Evolutionary conservation across 805 yeast genomes (phyloP).

Genomic region (Lipomyces chichibuensis): DNA sequence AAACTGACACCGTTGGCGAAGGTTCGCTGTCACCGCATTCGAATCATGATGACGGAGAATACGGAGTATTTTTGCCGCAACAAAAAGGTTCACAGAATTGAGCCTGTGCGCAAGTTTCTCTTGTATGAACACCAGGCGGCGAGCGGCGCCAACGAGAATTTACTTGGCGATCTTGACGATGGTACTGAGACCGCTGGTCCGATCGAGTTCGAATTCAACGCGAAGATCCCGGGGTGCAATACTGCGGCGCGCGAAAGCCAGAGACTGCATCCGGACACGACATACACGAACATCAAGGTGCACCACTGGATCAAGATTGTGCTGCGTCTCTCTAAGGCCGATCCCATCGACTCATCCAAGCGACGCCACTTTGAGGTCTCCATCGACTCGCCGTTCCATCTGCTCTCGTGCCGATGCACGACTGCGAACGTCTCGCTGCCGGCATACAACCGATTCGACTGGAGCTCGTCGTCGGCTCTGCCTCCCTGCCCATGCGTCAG

Average conservation of each 20-base stretch:
- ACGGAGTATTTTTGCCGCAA: slow-evolving; percentile 85
- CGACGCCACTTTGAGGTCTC: slow-evolving; percentile 92
- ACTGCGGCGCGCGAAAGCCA: slow-evolving; percentile 18
- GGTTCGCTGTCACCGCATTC: slow-evolving; percentile 79
- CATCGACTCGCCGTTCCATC: slow-evolving; percentile 91
- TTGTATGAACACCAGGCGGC: slow-evolving; percentile 78
- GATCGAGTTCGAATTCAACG: slow-evolving; percentile 80
- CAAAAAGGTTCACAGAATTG: slow-evolving; percentile 87
- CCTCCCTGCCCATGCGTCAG: slow-evolving; percentile 35
- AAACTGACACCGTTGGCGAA: slow-evolving; percentile 85
- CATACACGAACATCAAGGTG: slow-evolving; percentile 74
- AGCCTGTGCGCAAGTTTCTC: slow-evolving; percentile 80
- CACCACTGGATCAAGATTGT: slow-evolving; percentile 96
- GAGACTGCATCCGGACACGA: slow-evolving; percentile 77
- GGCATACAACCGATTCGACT: slow-evolving; percentile 45
- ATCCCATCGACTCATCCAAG: slow-evolving; percentile 54
- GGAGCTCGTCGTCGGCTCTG: slow-evolving; percentile 56
- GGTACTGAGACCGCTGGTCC: slow-evolving; percentile 42
- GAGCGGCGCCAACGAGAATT: slow-evolving; percentile 46
- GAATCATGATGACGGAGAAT: slow-evolving; percentile 85
- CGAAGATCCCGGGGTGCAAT: slow-evolving; percentile 65
- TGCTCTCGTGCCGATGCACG: slow-evolving; percentile 69
- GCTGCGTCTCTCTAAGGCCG: slow-evolving; percentile 71
- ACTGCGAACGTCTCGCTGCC: slow-evolving; percentile 46
- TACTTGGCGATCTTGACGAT: slow-evolving; percentile 49